These are phyloP conservation scores for Stephanodiscus triporus DNA, from an alignment of 108 stramenopile species.

Conservation along the genomic window DNA sequence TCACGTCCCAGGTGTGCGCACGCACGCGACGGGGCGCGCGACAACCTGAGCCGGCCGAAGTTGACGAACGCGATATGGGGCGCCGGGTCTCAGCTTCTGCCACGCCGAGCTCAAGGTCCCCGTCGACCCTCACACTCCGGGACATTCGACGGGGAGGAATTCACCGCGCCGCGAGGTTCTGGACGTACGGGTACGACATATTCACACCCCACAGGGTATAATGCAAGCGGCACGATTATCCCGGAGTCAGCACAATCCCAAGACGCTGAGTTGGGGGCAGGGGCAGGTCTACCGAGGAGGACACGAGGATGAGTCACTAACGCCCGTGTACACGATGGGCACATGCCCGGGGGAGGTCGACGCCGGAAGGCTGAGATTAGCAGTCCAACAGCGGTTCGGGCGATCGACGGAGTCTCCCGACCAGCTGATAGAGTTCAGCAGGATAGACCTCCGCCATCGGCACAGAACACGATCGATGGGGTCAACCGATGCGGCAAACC, in stretches of 20 bases:
- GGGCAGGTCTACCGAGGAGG: conserved; percentile 20
- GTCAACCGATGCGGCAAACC: conserved; percentile 81
- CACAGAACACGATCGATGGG: conserved; percentile 55
- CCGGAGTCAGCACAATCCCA: conserved; percentile 74
- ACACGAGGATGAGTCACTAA: conserved; percentile 18
- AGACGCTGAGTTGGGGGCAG: conserved; percentile 60
- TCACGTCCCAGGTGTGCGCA: conserved; percentile 71
- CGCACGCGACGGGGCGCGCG: conserved; percentile 72
- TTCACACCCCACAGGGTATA: conserved; percentile 83
- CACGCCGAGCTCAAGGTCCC: conserved; percentile 91
- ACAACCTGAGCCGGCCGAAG: conserved; percentile 63
- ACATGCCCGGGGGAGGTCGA: conserved; percentile 62
- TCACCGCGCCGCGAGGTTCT: conserved; percentile 80
- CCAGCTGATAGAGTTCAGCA: conserved; percentile 77
- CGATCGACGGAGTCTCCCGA: conserved; percentile 65
- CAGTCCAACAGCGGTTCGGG: conserved; percentile 74
- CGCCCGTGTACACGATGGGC: conserved; percentile 70
- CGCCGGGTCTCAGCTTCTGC: conserved; percentile 83
- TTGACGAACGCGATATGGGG: conserved; percentile 89
- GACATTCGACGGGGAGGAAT: conserved; percentile 95
- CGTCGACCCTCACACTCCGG: conserved; percentile 85
- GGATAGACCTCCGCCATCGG: conserved; percentile 63
- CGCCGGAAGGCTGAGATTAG: conserved; percentile 24
- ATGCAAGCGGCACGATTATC: conserved; percentile 93
- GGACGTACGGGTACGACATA: conserved; percentile 93